These are phyloP conservation scores for Erodium moschatum DNA, from an alignment of 441 rosid species.

Conservation along the genomic window DNA sequence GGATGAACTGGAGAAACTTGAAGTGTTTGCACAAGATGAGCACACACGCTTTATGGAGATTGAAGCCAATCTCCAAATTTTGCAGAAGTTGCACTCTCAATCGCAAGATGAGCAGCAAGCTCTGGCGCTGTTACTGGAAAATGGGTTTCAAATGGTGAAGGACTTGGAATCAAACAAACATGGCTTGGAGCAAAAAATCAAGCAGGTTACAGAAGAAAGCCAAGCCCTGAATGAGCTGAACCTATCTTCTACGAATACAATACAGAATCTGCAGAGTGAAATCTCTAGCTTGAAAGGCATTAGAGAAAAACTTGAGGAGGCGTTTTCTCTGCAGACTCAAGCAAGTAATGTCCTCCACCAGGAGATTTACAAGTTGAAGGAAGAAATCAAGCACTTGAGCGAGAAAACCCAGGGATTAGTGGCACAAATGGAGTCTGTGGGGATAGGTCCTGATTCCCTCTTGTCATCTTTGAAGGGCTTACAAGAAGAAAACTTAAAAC, in stretches of 20 bases:
- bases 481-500: constrained; percentile 43
- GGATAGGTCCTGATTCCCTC: constrained; percentile 41
- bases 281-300: constrained; percentile 40
- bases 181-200: constrained; percentile 35
- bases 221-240: constrained; percentile 38
- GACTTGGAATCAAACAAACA: constrained; percentile 51
- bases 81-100: constrained; percentile 59
- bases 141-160: constrained; percentile 50
- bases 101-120: constrained; percentile 56
- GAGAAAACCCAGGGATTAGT: constrained; percentile 34
- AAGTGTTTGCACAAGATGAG: constrained; percentile 46
- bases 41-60: constrained; percentile 47
- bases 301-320: constrained; percentile 51
- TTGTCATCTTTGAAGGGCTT: constrained; percentile 45
- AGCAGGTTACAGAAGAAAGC: constrained; percentile 41
- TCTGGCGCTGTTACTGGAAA: constrained; percentile 43
- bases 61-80: constrained; percentile 45
- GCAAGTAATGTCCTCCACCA: constrained; percentile 39
- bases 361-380: constrained; percentile 40
- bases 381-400: constrained; percentile 36
- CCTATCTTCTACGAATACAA: constrained; percentile 37
- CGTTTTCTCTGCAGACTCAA: constrained; percentile 37
- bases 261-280: constrained; percentile 39
- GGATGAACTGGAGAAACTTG: constrained; percentile 53
- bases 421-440: constrained; percentile 40